Conservation (phyloP, 2,329 filamentous ascomycete genomes). For the Curvularia hawaiiensis region DNA sequence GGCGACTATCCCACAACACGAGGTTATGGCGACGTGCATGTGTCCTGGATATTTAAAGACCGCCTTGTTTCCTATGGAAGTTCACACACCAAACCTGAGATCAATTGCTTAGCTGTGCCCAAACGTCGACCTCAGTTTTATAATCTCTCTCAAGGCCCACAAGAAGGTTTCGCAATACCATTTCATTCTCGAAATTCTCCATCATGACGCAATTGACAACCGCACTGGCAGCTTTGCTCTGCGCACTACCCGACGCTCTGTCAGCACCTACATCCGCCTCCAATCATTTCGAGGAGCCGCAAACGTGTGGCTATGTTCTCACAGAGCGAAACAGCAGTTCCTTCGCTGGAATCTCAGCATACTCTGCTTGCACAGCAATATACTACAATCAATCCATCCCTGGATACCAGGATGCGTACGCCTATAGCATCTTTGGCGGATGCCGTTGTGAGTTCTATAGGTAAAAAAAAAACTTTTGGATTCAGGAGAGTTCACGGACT, state of each 20-base stretch:
- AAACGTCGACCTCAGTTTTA: background rate
- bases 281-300: slow-evolving; percentile 5
- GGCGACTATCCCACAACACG: background rate
- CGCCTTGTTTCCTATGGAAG: slow-evolving; percentile 1
- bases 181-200: background rate
- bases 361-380: slow-evolving; percentile 8
- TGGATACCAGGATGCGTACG: slow-evolving; percentile 15
- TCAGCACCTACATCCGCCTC: slow-evolving; percentile 1
- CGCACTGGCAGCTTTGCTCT: background rate
- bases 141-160: background rate
- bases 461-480: background rate
- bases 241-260: background rate
- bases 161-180: background rate
- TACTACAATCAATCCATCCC: slow-evolving; percentile 16
- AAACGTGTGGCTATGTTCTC: slow-evolving; percentile 22
- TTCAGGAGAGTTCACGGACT: background rate
- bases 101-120: background rate
- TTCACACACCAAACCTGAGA: background rate
- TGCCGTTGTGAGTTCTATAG: slow-evolving; percentile 15
- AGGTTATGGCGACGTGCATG: slow-evolving; percentile 7
- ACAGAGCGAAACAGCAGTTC: slow-evolving; percentile 17
- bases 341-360: slow-evolving; percentile 14
- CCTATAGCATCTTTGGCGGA: slow-evolving; percentile 15
- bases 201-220: background rate
- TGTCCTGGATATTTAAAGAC: slow-evolving; percentile 3